These are phyloP conservation scores for Psilocybe subaeruginosa DNA, from an alignment of 768 basidiomycete species.

Conservation along the genomic window DNA sequence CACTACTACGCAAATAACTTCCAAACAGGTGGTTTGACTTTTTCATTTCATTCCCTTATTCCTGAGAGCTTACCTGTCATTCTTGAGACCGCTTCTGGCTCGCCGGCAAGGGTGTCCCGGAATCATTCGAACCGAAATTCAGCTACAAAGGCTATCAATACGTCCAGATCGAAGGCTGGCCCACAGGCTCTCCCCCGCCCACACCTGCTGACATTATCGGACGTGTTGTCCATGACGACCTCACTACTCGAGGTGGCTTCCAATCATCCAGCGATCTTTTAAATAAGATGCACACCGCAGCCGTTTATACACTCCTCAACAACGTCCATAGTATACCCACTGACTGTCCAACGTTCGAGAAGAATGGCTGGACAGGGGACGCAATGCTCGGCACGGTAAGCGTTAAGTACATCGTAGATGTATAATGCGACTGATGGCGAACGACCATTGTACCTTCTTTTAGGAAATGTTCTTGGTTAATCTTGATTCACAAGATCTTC, in stretches of 20 bases:
- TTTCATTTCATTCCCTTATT: neutral
- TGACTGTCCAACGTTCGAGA: slow-evolving; percentile 33
- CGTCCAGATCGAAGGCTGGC: slow-evolving; percentile 15
- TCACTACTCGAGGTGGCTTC: slow-evolving; percentile 5
- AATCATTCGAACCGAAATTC: slow-evolving; percentile 14
- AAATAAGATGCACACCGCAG: slow-evolving; percentile 8
- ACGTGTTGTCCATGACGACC: slow-evolving; percentile 13
- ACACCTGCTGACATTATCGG: slow-evolving; percentile 4
- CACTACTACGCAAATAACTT: slow-evolving; percentile 14
- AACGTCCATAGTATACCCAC: slow-evolving; percentile 14
- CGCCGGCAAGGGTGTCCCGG: slow-evolving; percentile 9
- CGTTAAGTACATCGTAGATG: neutral
- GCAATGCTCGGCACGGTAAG: slow-evolving; percentile 31
- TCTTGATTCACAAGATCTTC: slow-evolving; percentile 27
- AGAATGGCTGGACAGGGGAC: slow-evolving; percentile 35
- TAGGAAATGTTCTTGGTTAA: slow-evolving; percentile 33
- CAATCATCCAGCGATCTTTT: slow-evolving; percentile 8
- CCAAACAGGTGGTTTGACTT: slow-evolving; percentile 7
- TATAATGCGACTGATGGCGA: neutral
- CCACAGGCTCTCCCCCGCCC: slow-evolving; percentile 1
- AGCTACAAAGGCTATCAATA: slow-evolving; percentile 14
- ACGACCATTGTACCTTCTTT: neutral
- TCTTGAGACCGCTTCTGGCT: slow-evolving; percentile 13
- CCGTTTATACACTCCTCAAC: slow-evolving; percentile 8
- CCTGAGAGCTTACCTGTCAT: neutral